Evolutionary conservation across 495 filamentous ascomycete species (phyloP), one percentile per base, ranked within the genome.

Genomic region (Neurospora tetraspora): DNA sequence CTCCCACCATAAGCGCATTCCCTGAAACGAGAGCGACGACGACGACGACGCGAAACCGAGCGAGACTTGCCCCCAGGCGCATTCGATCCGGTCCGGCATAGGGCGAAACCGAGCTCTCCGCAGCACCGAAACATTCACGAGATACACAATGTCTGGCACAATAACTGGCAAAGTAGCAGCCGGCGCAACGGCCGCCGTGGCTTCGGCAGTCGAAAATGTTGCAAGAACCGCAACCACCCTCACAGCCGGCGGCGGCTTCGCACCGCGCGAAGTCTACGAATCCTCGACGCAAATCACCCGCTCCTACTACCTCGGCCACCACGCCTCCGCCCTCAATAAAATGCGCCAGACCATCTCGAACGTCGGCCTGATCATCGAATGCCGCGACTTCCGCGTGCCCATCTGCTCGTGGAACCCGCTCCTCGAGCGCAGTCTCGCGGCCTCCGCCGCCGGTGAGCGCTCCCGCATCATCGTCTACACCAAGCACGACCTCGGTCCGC

Each of bases 281-380:
- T 81, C 84, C 45, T 87, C 86, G 10, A 39, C 77, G 12, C 88
- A 88, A 40, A 89, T 98, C 72, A 91, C 93, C 16, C 89, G 93
- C 34, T 96, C 96, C 71, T 99, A 98, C 85, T 99, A 91, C 86
- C 89, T 98, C n/a, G 96, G 96, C 72, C 96, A 99, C 80, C 96
- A 99, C 85, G 86, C 87, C 61, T 85, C 91, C 42, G 96, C 92
- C n/a, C 84, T 98, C 27, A 83, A 83, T 23, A 91, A 91, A 79
- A 98, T 99, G 92, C 92, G 92, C 81, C 89, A 88, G 71, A 86
- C 91, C 82, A 88, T 99, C 68, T 89, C 89, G 61, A 87, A 89
- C 68, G 92, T 97, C 72, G 92, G 94, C 74, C 90, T 98, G 65
- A 88, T 99, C 69, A 89, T 99, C 72, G 96, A 99, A 82, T 97